Conservation (phyloP, 768 basidiomycete genomes). For the Termitomyces sp. region DNA sequence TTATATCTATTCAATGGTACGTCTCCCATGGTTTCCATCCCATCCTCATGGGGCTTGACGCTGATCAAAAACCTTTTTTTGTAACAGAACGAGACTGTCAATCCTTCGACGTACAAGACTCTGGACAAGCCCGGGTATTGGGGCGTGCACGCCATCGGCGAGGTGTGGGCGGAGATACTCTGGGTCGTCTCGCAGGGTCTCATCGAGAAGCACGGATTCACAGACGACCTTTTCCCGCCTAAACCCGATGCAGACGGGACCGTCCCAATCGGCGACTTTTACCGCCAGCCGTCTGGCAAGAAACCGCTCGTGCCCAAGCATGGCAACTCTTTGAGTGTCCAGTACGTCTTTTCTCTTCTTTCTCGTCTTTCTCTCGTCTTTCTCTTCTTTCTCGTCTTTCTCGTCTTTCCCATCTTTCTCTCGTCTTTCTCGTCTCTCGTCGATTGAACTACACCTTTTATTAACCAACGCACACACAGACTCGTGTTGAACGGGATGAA, state of each 20-base stretch:
- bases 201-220: constrained; percentile 80
- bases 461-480: too few relatives aligned
- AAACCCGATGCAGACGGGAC: constrained; percentile 56
- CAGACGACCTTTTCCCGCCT: constrained; percentile 79
- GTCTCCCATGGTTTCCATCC: too few relatives aligned
- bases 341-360: constrained; percentile 35
- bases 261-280: constrained; percentile 71
- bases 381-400: too few relatives aligned
- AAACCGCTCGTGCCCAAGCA: constrained; percentile 79
- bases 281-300: constrained; percentile 44
- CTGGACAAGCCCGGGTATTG: constrained; percentile 93
- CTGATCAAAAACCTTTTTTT: not conserved
- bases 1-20: constrained; percentile 73
- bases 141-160: constrained; percentile 89
- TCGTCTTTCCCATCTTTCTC: too few relatives aligned
- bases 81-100: constrained; percentile 55
- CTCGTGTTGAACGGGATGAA: constrained; percentile 93
- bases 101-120: constrained; percentile 92
- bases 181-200: constrained; percentile 74
- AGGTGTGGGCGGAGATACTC: constrained; percentile 93
- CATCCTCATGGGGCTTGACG: too few relatives aligned
- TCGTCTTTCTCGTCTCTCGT: too few relatives aligned
- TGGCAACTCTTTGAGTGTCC: constrained; percentile 82
- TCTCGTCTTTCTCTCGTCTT: too few relatives aligned
- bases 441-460: too few relatives aligned